Conservation (phyloP, 1,284 basidiomycete genomes). For the Cystobasidium slooffiae region DNA sequence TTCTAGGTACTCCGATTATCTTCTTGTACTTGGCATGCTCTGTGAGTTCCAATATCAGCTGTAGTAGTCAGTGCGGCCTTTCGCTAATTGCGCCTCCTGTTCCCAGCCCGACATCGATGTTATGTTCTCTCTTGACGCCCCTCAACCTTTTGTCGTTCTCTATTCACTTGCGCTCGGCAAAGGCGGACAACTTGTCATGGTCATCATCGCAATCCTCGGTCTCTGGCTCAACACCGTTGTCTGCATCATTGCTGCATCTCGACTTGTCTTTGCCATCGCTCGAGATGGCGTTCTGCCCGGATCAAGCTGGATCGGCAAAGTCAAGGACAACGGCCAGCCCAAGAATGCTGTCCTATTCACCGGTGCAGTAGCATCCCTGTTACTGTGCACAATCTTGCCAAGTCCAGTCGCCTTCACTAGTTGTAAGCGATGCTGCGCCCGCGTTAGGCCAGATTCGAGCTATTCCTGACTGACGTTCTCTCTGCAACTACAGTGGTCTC, state of each 20-base stretch:
- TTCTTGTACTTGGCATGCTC: conserved; percentile 45
- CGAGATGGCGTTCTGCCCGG: conserved; percentile 83
- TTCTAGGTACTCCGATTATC: conserved; percentile 59
- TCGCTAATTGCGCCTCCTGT: background rate
- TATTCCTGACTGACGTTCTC: background rate
- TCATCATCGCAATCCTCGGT: conserved; percentile 73
- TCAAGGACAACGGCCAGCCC: conserved; percentile 72
- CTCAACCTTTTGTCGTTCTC: conserved; percentile 83
- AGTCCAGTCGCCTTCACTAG: conserved; percentile 79
- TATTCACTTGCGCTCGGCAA: conserved; percentile 79
- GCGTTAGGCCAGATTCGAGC: background rate
- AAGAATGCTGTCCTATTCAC: conserved; percentile 60
- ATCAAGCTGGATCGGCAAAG: conserved; percentile 75
- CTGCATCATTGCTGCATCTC: conserved; percentile 78
- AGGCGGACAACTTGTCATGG: conserved; percentile 79
- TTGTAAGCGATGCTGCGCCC: background rate
- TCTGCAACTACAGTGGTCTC: conserved; percentile 65
- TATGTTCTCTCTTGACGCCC: conserved; percentile 72
- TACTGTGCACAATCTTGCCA: conserved; percentile 81
- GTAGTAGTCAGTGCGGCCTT: background rate
- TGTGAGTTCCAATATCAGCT: background rate
- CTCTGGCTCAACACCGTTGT: conserved; percentile 82
- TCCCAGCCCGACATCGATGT: conserved; percentile 66
- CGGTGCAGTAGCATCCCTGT: conserved; percentile 62
- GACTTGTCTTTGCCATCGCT: conserved; percentile 81